Base-by-base conservation (phyloP, 257 asterid genomes). In the Eucommia ulmoides region DNA sequence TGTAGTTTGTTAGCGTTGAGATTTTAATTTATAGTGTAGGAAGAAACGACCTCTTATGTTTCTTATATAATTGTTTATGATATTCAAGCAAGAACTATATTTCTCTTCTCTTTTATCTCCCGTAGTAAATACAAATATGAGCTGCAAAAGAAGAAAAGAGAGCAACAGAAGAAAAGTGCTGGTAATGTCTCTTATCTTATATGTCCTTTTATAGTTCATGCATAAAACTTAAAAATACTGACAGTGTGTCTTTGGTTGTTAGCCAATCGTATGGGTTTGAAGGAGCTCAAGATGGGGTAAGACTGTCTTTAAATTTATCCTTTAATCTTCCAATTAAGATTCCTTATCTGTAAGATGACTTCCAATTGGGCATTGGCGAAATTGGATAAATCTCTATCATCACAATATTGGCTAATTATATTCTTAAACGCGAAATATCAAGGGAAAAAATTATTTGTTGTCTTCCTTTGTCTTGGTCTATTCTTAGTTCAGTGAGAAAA, bases 261-360 rank as follows among this genome's bases (percentile, higher is more conserved):
- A 91, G 99, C 94, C 55, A 63, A 57, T 47, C 99, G 95, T 48
- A 74, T 81, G 96, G 99, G 83, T 74, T 46, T 81, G 84, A 91
- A 91, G 80, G 99, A 91, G 74, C 81, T 91, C 68, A 91, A 91
- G 73, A 81, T 86, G 99, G 99, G 99, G 99, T 91, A 67, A 76
- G 82, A 14, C 44, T 45, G n/a, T 16, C 50, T 21, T 38, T 48
- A 33, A 4, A 38, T 18, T 20, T 22, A 48, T 22, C 20, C 41
- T 33, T 33, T 33, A 15, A 19, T 1, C 21, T 46, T 53, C n/a
- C 44, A n/a, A 10, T 35, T 15, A 3, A 35, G 3, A 2, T 35
- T 35, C 44, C 44, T 18, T 35, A 2, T 35, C 2, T 3, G 9
- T 9, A 10, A 10, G 44, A 1, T 6, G 17, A 23, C 38, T 54